Conservation (phyloP, 768 basidiomycete genomes). For the button mushroom (Agaricus bisporus) region DNA sequence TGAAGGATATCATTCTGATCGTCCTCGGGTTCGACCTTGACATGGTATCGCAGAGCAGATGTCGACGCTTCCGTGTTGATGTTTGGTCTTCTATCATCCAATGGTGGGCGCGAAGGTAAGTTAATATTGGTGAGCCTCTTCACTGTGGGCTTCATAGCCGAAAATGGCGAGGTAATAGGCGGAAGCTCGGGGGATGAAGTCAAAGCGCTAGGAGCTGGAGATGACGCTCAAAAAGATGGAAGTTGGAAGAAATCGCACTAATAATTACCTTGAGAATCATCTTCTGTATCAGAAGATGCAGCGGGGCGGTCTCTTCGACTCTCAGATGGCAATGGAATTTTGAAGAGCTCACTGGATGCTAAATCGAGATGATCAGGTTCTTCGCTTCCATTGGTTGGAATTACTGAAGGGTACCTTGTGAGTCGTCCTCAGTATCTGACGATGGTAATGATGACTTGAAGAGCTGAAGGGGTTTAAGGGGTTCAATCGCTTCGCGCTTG, state of each 20-base stretch:
- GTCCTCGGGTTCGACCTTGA: conserved; percentile 6
- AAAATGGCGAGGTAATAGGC: conserved; percentile 1
- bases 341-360: not conserved
- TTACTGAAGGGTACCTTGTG: conserved; percentile 10
- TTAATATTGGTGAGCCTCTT: not conserved
- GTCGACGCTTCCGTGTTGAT: not conserved
- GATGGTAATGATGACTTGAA: conserved; percentile 1
- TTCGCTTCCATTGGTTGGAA: not conserved
- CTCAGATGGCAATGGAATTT: not conserved
- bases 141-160: not conserved
- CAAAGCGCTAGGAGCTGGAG: not conserved
- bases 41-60: not conserved
- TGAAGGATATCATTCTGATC: not conserved
- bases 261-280: conserved; percentile 8
- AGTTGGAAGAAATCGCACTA: not conserved
- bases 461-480: not conserved
- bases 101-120: not conserved
- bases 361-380: not conserved
- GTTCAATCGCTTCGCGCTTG: not conserved
- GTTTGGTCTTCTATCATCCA: not conserved
- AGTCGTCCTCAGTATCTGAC: conserved; percentile 18
- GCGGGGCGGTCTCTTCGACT: not conserved
- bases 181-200: not conserved
- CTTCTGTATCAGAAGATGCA: conserved; percentile 12
- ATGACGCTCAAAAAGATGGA: not conserved